Conservation (phyloP, 257 asterid species). For the Fraxinus cuspidata region DNA sequence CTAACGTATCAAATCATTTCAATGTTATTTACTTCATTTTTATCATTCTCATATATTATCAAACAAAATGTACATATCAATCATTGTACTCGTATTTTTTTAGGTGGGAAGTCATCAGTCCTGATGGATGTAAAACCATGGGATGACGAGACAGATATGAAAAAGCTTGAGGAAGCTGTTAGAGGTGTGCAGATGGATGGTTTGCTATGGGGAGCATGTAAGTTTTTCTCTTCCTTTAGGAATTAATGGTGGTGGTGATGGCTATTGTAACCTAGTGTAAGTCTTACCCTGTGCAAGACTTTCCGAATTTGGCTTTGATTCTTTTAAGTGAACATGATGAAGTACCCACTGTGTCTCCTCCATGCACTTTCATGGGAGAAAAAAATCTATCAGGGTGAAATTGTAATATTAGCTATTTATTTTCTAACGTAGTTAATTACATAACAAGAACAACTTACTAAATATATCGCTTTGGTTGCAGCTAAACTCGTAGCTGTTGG, state of each 20-base stretch:
- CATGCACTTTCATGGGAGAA: neutral
- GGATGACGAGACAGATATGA: conserved; percentile 99
- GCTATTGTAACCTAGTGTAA: neutral
- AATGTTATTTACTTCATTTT: no score
- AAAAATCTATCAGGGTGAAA: no score
- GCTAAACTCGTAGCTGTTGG: conserved; percentile 43
- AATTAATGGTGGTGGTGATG: neutral
- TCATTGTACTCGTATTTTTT: neutral
- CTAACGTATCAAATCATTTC: neutral
- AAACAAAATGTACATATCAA: no score
- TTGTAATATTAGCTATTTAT: neutral
- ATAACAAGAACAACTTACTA: neutral
- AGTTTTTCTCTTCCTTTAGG: conserved; percentile 19
- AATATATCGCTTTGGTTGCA: conserved; percentile 9
- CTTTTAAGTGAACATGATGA: neutral
- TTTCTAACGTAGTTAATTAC: neutral
- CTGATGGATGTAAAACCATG: conserved; percentile 79
- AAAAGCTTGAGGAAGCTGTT: conserved; percentile 90
- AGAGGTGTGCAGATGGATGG: conserved; percentile 76
- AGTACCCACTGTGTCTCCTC: neutral
- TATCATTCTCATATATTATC: no score
- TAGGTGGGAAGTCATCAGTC: conserved; percentile 75
- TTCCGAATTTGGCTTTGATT: neutral
- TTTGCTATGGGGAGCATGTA: conserved; percentile 90
- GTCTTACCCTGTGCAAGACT: neutral